A percentile compares a stretch with the other conserved stretches of the same genome.
Evolutionary conservation across 2,329 filamentous ascomycete species (phyloP).

Genomic region (Pseudogymnoascus sp.): DNA sequence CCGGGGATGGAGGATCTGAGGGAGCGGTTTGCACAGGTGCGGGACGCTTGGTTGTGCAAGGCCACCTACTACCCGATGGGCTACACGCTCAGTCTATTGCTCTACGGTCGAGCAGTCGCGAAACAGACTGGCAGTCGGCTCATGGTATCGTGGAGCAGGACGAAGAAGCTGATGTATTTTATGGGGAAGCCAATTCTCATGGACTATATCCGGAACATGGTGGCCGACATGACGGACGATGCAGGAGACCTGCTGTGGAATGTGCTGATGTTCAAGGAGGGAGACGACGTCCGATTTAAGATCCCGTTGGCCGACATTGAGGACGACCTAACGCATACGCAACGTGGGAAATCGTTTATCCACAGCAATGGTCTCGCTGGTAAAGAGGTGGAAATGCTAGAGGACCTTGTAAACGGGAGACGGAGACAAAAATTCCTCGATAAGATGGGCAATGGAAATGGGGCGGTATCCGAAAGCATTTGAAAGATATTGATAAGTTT

Average conservation of each 20-base stretch:
- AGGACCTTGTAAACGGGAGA: not conserved
- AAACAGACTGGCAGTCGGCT: not conserved
- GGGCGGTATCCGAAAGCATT: not conserved
- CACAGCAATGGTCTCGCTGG: slow-evolving; percentile 1
- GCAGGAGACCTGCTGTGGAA: slow-evolving; percentile 1
- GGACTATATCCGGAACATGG: not conserved
- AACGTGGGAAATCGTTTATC: not conserved
- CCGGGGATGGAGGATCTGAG: not conserved
- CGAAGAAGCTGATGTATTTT: not conserved
- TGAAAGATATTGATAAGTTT: not conserved
- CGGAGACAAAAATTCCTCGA: not conserved
- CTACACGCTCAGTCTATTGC: slow-evolving; percentile 4
- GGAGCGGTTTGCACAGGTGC: not conserved
- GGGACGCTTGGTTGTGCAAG: slow-evolving; percentile 8
- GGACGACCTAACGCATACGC: not conserved
- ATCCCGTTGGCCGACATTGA: not conserved
- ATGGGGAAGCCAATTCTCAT: not conserved
- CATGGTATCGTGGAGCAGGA: not conserved
- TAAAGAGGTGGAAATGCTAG: not conserved
- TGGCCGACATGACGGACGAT: not conserved
- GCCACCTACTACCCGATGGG: slow-evolving; percentile 2
- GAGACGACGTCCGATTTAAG: not conserved
- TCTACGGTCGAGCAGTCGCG: not conserved
- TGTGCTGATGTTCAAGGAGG: slow-evolving; percentile 8
- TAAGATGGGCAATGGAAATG: not conserved